These are phyloP conservation scores for Mortierella sp. DNA, from an alignment of 371 early-diverging fungal species.

Conservation along the genomic window DNA sequence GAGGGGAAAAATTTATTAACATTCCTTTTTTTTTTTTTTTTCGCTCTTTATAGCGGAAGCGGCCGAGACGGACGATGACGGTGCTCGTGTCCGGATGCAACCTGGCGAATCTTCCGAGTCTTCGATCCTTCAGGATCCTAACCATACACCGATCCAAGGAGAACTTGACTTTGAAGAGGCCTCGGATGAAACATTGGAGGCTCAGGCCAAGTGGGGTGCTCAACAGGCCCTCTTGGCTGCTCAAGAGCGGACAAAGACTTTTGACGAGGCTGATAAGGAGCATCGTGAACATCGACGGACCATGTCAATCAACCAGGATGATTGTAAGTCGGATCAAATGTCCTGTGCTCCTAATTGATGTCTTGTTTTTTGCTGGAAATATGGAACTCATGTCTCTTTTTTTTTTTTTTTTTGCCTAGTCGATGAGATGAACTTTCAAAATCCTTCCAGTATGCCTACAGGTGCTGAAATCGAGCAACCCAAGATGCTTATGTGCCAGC, in stretches of 20 bases:
- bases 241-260: conserved; percentile 73
- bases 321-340: conserved; percentile 50
- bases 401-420: conserved; percentile 44
- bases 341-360: conserved; percentile 5
- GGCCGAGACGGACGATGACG: conserved; percentile 51
- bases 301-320: conserved; percentile 62
- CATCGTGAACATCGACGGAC: conserved; percentile 59
- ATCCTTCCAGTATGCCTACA: conserved; percentile 81
- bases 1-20: conserved; percentile 5
- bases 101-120: conserved; percentile 25
- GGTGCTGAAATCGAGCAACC: conserved; percentile 85
- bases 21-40: background rate
- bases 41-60: conserved; percentile 54
- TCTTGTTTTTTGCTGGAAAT: background rate
- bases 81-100: conserved; percentile 35
- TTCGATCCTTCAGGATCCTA: conserved; percentile 32
- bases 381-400: background rate
- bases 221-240: conserved; percentile 84
- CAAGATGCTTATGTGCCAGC: conserved; percentile 86
- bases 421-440: conserved; percentile 87
- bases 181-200: conserved; percentile 71
- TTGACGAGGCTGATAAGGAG: conserved; percentile 73
- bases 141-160: conserved; percentile 50
- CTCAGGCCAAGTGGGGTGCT: conserved; percentile 79
- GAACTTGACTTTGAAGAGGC: conserved; percentile 85